Percentiles rank a stretch among this genome's conserved stretches.
phyloP scores from a whole-genome alignment of 257 asterid genomes.

The Prunella vulgaris region DNA sequence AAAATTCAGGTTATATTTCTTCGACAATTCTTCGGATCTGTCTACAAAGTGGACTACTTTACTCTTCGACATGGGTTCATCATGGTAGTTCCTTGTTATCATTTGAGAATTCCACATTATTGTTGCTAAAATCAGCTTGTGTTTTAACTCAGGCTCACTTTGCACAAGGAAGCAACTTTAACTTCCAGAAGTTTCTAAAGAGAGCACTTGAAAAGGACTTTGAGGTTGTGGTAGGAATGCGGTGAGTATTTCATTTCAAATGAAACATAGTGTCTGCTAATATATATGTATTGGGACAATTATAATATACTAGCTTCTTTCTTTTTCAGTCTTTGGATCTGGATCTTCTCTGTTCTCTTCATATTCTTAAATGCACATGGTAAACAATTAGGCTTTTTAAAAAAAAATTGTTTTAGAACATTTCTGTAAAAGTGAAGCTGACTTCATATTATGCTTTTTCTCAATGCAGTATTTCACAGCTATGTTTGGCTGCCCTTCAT shows the following conservation, averaged over 20 bases:
- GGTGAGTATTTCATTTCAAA: constrained; percentile 33
- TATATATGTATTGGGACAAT: not conserved
- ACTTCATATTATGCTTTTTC: constrained; percentile 6
- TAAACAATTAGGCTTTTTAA: constrained; percentile 15
- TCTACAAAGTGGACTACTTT: constrained; percentile 56
- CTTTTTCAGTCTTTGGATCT: constrained; percentile 58
- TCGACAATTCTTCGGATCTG: constrained; percentile 63
- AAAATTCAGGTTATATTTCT: constrained; percentile 56
- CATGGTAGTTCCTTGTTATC: constrained; percentile 32
- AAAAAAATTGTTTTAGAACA: not conserved
- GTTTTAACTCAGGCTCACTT: constrained; percentile 57
- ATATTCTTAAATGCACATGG: constrained; percentile 75
- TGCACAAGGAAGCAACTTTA: constrained; percentile 43
- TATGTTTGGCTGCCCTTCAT: constrained; percentile 74
- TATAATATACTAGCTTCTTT: not conserved
- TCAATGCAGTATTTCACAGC: constrained; percentile 54
- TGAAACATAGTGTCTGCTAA: not conserved
- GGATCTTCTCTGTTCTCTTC: constrained; percentile 72
- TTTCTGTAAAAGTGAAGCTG: not conserved
- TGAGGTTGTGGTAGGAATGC: constrained; percentile 62
- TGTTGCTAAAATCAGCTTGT: not conserved
- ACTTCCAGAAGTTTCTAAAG: constrained; percentile 58
- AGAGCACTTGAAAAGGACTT: constrained; percentile 69
- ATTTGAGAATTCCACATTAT: not conserved
- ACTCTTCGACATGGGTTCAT: constrained; percentile 79